These are phyloP conservation scores for Mycena belliarum DNA, from an alignment of 768 basidiomycete species.

Conservation along the genomic window DNA sequence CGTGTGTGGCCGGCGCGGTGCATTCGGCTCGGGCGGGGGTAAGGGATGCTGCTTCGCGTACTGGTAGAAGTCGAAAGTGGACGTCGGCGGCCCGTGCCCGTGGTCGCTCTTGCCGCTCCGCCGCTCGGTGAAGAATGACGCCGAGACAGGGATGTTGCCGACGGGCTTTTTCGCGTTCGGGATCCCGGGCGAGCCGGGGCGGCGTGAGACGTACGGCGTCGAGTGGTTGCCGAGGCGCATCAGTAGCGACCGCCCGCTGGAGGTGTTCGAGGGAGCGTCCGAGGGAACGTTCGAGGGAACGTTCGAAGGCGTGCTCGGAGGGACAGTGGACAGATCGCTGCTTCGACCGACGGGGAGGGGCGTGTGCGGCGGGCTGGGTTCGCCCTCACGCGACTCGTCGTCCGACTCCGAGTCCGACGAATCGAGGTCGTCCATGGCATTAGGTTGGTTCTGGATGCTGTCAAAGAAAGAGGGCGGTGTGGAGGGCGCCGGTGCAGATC, in stretches of 20 bases:
- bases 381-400: conserved; percentile 39
- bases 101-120: conserved; percentile 41
- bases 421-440: conserved; percentile 74
- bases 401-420: conserved; percentile 55
- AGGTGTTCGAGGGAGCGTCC: conserved; percentile 17
- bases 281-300: conserved; percentile 22
- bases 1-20: conserved; percentile 29
- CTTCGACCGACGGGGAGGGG: conserved; percentile 34
- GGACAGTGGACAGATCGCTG: conserved; percentile 39
- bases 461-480: conserved; percentile 78
- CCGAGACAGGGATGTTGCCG: conserved; percentile 46
- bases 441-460: conserved; percentile 65
- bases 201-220: conserved; percentile 58
- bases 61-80: conserved; percentile 47
- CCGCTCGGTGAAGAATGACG: conserved; percentile 50
- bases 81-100: conserved; percentile 36
- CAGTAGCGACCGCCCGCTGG: conserved; percentile 42
- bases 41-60: conserved; percentile 45
- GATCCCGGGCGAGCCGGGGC: conserved; percentile 29
- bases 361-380: conserved; percentile 34
- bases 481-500: conserved; percentile 63
- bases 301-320: conserved; percentile 8
- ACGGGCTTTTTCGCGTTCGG: conserved; percentile 47
- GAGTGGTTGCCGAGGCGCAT: conserved; percentile 73
- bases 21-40: conserved; percentile 8